Base-by-base conservation (phyloP, 176 grass and related monocot genomes). In the Ensete glaucum region DNA sequence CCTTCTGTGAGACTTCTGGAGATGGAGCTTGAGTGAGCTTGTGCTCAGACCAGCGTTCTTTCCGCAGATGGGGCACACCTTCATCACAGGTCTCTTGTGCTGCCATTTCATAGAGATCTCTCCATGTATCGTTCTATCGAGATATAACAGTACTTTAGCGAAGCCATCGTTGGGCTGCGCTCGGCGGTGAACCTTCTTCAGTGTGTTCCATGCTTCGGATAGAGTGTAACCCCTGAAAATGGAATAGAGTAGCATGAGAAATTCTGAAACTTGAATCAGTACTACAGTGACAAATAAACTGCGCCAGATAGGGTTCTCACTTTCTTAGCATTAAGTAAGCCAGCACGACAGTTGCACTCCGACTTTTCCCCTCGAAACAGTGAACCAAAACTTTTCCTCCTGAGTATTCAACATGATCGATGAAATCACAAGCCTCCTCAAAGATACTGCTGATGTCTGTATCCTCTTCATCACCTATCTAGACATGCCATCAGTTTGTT, bases 341-440 rank as follows among this genome's bases (percentile, higher is more conserved):
- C 70, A 97, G 87, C 9, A 91, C 86, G 19, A 98, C 78, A 27
- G 95, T 98, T 67, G 95, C 83, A 29, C 95, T 98, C 43, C 86
- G 84, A 77, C 95, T 98, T 89, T 98, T 98, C 9, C 95, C 95
- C 76, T 98, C 95, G 68, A 98, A 98, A 74, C 95, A 99, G 76
- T 99, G 95, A 27, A 99, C 83, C 1, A 94, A 81, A 80, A 99
- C 81, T 81, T 94, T 99, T 78, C 95, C 90, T 51, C 84, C 80
- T 6, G 72, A 80, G 64, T 59, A 67, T 73, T 85, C 76, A 23
- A 91, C 88, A 71, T 77, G 58, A 22, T 87, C 84, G 27, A 99
- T 86, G 57, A 85, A 99, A 75, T 87, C 82, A 11, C 82, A 89
- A 62, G 90, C 90, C 70, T 91, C 95, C 73, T 91, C 88, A 71